These are phyloP conservation scores for Solanum virginianum DNA, from an alignment of 257 asterid species.

Conservation along the genomic window DNA sequence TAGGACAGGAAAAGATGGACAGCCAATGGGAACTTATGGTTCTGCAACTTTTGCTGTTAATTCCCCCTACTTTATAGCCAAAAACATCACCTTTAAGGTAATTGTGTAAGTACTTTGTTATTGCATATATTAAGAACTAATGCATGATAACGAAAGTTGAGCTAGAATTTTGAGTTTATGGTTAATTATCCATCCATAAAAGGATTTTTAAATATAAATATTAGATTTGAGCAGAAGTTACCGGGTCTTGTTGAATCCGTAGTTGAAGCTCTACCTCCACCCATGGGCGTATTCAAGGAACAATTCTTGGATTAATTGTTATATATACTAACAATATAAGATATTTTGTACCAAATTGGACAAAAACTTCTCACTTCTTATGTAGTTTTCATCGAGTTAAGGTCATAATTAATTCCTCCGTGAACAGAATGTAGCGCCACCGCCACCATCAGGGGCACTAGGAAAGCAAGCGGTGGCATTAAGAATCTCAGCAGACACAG, in stretches of 20 bases:
- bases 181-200: not conserved
- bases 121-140: not conserved
- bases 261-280: not conserved
- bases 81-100: conserved; percentile 75
- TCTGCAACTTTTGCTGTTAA: conserved; percentile 82
- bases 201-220: not conserved
- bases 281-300: not conserved
- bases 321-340: not conserved
- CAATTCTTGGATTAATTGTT: not conserved
- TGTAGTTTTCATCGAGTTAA: not conserved
- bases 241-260: not conserved
- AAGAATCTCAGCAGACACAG: conserved; percentile 75
- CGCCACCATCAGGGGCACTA: conserved; percentile 57
- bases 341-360: not conserved
- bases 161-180: not conserved
- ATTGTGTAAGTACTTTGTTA: not conserved
- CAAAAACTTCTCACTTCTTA: not conserved
- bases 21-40: conserved; percentile 76
- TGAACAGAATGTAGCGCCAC: conserved; percentile 56
- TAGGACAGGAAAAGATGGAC: conserved; percentile 31
- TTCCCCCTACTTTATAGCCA: conserved; percentile 80
- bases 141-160: no score
- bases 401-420: not conserved
- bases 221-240: not conserved
- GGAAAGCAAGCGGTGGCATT: conserved; percentile 95